Conservation (phyloP, 805 yeast genomes). For the Suhomyces xylopsoci region DNA sequence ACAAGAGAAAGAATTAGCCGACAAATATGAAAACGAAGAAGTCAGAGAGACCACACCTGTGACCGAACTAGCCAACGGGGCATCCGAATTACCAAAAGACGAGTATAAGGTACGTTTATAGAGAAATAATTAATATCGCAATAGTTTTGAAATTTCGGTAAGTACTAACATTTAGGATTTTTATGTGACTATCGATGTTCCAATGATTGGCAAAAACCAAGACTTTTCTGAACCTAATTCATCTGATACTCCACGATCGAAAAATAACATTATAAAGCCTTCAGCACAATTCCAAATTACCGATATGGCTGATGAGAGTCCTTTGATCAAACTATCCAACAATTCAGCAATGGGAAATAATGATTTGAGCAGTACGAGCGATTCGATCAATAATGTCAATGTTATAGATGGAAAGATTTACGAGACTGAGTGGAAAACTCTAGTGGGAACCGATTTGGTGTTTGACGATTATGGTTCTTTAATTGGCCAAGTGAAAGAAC, state of each 20-base stretch:
- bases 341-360: constrained; percentile 12
- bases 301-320: constrained; percentile 28
- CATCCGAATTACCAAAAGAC: constrained; percentile 11
- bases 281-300: constrained; percentile 41
- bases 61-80: constrained; percentile 14
- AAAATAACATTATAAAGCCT: constrained; percentile 33
- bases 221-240: constrained; percentile 9
- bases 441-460: constrained; percentile 70
- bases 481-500: constrained; percentile 39
- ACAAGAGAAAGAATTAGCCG: constrained; percentile 43
- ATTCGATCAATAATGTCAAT: constrained; percentile 24
- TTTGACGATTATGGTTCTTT: constrained; percentile 44
- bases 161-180: constrained; percentile 23
- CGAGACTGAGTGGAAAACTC: constrained; percentile 71
- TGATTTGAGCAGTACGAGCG: constrained; percentile 13
- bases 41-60: constrained; percentile 17
- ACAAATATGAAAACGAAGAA: constrained; percentile 48
- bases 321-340: constrained; percentile 37
- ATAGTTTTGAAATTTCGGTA: background rate
- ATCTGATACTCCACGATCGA: constrained; percentile 12
- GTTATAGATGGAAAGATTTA: constrained; percentile 50
- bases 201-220: constrained; percentile 15
- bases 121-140: constrained; percentile 4
- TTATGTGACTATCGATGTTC: constrained; percentile 34
- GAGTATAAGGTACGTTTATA: constrained; percentile 27